These are phyloP conservation scores for Cryptosporidium andersoni DNA, from an alignment of 169 alveolate species.

Conservation along the genomic window DNA sequence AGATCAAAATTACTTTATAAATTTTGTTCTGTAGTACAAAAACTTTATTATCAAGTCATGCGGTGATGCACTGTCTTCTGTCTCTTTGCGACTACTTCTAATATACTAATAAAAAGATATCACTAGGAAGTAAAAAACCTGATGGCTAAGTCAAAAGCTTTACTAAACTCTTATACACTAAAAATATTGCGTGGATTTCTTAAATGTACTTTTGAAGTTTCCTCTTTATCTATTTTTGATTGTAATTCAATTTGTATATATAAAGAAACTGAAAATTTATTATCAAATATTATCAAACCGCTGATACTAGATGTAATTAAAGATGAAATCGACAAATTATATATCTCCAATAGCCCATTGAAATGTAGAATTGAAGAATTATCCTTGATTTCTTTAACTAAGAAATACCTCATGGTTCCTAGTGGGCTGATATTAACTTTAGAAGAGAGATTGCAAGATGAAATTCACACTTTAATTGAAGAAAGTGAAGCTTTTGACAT, in stretches of 20 bases:
- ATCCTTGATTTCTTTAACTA: background rate
- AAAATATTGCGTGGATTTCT: slow-evolving; percentile 46
- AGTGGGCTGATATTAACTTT: slow-evolving; percentile 16
- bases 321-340: slow-evolving; percentile 8
- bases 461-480: background rate
- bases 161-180: slow-evolving; percentile 10
- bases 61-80: too few relatives aligned
- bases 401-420: background rate
- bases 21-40: background rate
- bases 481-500: background rate
- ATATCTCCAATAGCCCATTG: background rate
- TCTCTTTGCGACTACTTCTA: too few relatives aligned
- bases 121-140: background rate
- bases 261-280: slow-evolving; percentile 12
- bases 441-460: slow-evolving; percentile 11
- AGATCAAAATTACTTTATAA: too few relatives aligned
- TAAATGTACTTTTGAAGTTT: slow-evolving; percentile 1
- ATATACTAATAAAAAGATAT: too few relatives aligned
- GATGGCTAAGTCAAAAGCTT: background rate
- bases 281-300: slow-evolving; percentile 23
- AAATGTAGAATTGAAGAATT: background rate
- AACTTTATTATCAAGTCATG: background rate
- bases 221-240: background rate
- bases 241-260: slow-evolving; percentile 25
- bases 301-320: slow-evolving; percentile 12